Percentiles rank a stretch among this genome's conserved stretches.
Conservation (phyloP, 1,284 basidiomycete species). For the Pterula multifida region DNA sequence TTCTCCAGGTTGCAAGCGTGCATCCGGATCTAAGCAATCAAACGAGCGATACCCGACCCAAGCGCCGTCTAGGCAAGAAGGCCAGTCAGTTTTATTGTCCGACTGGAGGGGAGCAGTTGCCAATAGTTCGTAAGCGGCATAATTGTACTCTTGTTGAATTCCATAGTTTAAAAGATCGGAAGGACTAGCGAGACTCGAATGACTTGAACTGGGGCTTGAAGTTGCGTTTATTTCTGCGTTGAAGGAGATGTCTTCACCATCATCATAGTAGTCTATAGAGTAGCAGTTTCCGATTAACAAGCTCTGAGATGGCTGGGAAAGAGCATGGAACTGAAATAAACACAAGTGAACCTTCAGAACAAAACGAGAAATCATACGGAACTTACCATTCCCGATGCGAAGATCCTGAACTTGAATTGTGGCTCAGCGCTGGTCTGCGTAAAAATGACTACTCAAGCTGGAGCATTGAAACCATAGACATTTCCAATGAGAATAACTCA, state of each 20-base stretch:
- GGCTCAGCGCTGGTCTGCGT: neutral
- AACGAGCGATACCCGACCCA: neutral
- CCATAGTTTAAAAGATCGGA: neutral
- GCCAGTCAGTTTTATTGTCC: neutral
- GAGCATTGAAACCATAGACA: neutral
- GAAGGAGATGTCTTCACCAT: neutral
- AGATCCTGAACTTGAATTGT: neutral
- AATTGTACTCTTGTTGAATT: neutral
- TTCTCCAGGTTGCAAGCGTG: neutral
- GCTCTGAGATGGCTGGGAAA: neutral
- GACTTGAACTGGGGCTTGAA: neutral
- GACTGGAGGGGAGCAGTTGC: neutral
- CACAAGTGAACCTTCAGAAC: neutral
- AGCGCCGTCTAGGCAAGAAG: neutral
- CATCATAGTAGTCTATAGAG: neutral
- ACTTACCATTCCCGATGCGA: neutral
- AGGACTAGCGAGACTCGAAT: neutral
- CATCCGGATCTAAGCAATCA: neutral
- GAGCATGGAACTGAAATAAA: neutral
- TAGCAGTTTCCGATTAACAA: neutral
- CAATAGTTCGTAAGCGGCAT: neutral
- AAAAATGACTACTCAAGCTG: neutral
- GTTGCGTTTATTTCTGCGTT: neutral
- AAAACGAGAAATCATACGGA: too few species aligned
- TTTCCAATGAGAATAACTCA: neutral